Evolutionary conservation across 306 rosid species (phyloP), one percentile per base, ranked within the genome.

Genomic region (Quercus ilex): DNA sequence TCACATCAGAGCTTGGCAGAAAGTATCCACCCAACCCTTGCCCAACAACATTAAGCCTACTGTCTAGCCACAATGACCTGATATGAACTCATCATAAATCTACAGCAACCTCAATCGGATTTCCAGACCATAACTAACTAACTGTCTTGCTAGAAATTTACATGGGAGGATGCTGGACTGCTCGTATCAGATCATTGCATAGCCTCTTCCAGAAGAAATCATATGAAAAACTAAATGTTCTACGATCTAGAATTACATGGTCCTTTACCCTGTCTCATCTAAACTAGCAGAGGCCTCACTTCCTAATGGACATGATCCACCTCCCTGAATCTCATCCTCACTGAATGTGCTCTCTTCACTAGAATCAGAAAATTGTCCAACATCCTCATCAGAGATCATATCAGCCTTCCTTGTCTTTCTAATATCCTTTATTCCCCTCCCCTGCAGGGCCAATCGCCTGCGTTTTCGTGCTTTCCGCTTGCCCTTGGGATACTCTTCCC

Each of bases 401-500:
- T 89, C 91, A 18, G 81, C 73, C 81, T 91, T 92, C 71, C 87
- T 91, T 79, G 84, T 90, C 80, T 83, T 90, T 86, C 99, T 86
- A n/a, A 86, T 89, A 60, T 92, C 97, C 79, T 88, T 91, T 41
- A 92, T 88, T 55, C 95, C 98, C 87, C 88, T 88, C 68, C 99
- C 99, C 85, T 92, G 99, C 65, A 92, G 94, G 73, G 94, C 93
- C 19, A 95, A 87, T 65, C 97, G 91, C 88, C 98, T 86, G 79
- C 99, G 96, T 35, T 92, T 95, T 77, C 99, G 81, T 11, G 92
- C 94, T 83, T 95, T 92, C 70, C 99, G 89, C 90, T 95, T 95
- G 65, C 99, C 98, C 88, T 92, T 95, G 3, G 99, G 99, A 82
- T 86, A 89, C 62, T 95, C 98, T 81, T 91, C 99, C 76, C 86